Conservation (phyloP, 768 basidiomycete genomes). For the Tricholoma flavovirens region DNA sequence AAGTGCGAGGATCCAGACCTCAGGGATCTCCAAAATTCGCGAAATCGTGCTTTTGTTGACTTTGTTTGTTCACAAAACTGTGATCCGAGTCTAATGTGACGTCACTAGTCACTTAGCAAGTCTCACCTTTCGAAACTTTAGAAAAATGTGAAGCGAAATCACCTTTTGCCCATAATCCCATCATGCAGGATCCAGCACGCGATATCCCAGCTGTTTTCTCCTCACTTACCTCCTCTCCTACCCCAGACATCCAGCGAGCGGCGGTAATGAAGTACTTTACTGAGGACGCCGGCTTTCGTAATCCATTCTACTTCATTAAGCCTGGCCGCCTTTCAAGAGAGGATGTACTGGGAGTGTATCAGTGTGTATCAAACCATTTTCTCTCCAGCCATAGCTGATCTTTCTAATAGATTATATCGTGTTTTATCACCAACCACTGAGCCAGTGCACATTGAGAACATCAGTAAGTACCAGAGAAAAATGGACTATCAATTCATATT, state of each 20-base stretch:
- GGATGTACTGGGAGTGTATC: conserved; percentile 50
- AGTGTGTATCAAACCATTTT: conserved; percentile 27
- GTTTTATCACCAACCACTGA: conserved; percentile 49
- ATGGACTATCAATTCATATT: background rate
- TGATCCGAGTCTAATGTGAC: too few relatives aligned
- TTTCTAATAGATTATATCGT: conserved; percentile 49
- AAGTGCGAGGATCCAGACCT: too few relatives aligned
- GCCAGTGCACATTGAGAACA: background rate
- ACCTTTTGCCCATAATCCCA: conserved; percentile 3
- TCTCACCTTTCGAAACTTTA: background rate
- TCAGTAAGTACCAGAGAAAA: background rate
- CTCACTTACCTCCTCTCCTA: conserved; percentile 40
- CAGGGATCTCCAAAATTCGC: too few relatives aligned
- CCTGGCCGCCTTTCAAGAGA: conserved; percentile 48
- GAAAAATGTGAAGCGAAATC: background rate
- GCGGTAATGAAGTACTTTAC: conserved; percentile 47
- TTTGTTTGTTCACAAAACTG: too few relatives aligned
- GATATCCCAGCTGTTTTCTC: conserved; percentile 44
- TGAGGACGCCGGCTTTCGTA: conserved; percentile 49
- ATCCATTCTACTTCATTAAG: conserved; percentile 49
- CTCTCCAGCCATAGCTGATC: background rate
- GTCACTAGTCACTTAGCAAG: background rate
- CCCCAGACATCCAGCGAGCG: conserved; percentile 44
- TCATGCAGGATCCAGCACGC: conserved; percentile 51
- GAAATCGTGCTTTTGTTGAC: too few relatives aligned